phyloP scores from a whole-genome alignment of 257 asterid genomes.

The Avicennia marina region DNA sequence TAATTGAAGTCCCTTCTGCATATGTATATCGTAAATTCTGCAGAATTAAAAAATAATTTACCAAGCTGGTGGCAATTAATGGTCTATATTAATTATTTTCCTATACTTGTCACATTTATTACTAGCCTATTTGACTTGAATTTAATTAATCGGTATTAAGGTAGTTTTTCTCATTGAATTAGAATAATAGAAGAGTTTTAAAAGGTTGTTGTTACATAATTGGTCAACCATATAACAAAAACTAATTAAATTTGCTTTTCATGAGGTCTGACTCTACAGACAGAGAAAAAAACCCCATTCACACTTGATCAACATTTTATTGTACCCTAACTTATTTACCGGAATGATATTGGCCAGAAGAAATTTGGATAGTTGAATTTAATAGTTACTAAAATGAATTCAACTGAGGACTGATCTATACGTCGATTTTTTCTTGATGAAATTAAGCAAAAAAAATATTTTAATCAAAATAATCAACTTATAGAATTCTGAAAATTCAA shows the following conservation, averaged over 20 bases:
- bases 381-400: too few species aligned
- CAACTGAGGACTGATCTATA: too few species aligned
- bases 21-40: neutral
- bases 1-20: neutral
- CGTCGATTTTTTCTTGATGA: too few species aligned
- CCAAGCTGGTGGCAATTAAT: constrained; percentile 10
- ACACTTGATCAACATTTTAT: neutral
- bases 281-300: neutral
- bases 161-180: neutral
- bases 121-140: constrained; percentile 17
- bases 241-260: constrained; percentile 3
- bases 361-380: too few species aligned
- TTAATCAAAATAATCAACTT: too few species aligned
- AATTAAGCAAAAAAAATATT: too few species aligned
- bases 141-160: neutral
- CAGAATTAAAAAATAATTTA: neutral
- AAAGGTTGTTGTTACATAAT: constrained; percentile 5
- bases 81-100: constrained; percentile 5
- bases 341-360: too few species aligned
- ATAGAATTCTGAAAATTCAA: too few species aligned
- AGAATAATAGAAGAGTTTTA: neutral
- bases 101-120: neutral
- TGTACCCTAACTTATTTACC: too few species aligned
- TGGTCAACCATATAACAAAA: constrained; percentile 14
- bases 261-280: constrained; percentile 15